Evolutionary conservation across 441 rosid genomes (phyloP).

Genomic region (Corymbia citriodora): DNA sequence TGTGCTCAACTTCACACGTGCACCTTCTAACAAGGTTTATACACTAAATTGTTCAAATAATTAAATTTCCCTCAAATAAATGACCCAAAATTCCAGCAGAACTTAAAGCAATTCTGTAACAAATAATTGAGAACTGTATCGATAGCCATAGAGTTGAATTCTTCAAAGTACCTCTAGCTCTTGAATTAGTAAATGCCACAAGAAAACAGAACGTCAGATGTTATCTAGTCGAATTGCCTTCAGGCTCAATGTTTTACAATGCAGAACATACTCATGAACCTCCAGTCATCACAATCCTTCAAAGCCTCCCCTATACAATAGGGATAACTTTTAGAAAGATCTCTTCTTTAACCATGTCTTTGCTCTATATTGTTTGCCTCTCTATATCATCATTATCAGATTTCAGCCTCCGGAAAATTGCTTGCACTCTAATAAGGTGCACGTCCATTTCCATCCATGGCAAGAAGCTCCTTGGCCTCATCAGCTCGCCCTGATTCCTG

Average conservation of each 20-base stretch:
- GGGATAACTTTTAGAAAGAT: constrained; percentile 11
- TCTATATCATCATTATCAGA: constrained; percentile 13
- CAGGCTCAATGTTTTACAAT: background rate
- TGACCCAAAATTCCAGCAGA: background rate
- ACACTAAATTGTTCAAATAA: background rate
- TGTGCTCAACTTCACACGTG: background rate
- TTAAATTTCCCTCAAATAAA: background rate
- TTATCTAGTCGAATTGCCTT: background rate
- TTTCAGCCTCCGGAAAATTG: constrained; percentile 27
- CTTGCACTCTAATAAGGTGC: constrained; percentile 49
- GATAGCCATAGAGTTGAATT: background rate
- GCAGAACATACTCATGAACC: background rate
- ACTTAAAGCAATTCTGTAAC: background rate
- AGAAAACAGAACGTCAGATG: background rate
- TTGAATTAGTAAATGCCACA: background rate
- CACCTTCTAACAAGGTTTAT: background rate
- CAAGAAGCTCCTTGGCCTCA: constrained; percentile 51
- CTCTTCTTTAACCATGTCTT: constrained; percentile 16
- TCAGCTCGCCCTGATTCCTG: constrained; percentile 38
- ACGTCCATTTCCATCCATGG: constrained; percentile 56
- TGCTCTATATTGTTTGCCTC: constrained; percentile 23
- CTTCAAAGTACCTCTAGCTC: background rate
- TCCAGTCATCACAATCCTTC: background rate
- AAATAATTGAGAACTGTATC: background rate
- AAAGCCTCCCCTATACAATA: background rate